phyloP scores from a whole-genome alignment of 352 stramenopile species.

The Phytophthora chlamydospora region DNA sequence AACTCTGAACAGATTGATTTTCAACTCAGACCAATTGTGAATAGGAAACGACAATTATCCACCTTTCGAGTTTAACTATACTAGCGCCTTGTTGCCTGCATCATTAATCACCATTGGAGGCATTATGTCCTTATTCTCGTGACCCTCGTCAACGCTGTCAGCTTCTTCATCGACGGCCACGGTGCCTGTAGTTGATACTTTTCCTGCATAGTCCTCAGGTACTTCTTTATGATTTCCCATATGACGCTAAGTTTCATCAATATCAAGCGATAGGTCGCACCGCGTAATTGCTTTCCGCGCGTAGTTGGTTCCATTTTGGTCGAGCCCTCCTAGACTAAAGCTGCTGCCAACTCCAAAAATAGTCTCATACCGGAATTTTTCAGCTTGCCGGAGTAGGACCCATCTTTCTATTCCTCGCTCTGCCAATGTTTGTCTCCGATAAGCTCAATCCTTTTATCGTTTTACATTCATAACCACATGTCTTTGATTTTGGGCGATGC shows the following conservation, averaged over 20 bases:
- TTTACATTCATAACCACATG: too few relatives aligned
- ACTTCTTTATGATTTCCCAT: constrained; percentile 12
- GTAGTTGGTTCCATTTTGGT: constrained; percentile 23
- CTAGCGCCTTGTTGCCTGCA: too few relatives aligned
- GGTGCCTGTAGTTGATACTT: too few relatives aligned
- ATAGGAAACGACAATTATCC: too few relatives aligned
- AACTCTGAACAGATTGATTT: too few relatives aligned
- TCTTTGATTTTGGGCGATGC: too few relatives aligned
- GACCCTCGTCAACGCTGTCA: too few relatives aligned
- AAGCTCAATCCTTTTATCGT: constrained; percentile 14
- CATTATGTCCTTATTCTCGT: too few relatives aligned
- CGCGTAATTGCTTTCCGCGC: constrained; percentile 35
- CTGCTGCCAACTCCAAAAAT: constrained; percentile 22
- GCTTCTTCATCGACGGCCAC: too few relatives aligned
- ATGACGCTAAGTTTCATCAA: not conserved
- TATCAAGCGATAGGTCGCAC: constrained; percentile 7
- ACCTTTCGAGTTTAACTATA: too few relatives aligned
- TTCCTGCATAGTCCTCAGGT: not conserved
- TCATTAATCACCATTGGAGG: too few relatives aligned
- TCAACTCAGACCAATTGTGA: too few relatives aligned
- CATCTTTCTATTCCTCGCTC: constrained; percentile 18
- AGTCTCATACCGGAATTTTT: constrained; percentile 19
- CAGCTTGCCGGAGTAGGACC: constrained; percentile 29
- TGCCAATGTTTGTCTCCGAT: constrained; percentile 26
- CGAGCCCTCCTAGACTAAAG: constrained; percentile 23